phyloP scores from a whole-genome alignment of 1,284 basidiomycete species.

The Erythrobasidium hasegawianum region DNA sequence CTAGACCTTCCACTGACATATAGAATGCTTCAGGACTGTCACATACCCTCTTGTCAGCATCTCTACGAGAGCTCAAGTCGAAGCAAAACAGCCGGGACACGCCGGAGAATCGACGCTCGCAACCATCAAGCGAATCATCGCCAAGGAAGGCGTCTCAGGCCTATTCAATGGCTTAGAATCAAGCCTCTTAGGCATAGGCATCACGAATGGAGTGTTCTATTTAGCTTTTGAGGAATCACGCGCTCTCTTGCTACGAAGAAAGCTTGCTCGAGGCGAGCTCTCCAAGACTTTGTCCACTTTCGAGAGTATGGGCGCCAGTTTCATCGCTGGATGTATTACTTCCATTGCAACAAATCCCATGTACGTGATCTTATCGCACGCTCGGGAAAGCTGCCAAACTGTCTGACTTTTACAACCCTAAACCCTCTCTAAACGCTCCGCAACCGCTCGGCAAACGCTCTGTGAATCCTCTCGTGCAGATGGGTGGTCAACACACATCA shows the following conservation, averaged over 20 bases:
- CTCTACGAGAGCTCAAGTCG: slow-evolving; percentile 54
- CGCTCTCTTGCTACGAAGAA: slow-evolving; percentile 35
- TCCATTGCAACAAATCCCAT: slow-evolving; percentile 90
- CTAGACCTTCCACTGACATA: background rate
- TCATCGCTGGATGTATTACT: slow-evolving; percentile 68
- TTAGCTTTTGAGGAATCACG: slow-evolving; percentile 41
- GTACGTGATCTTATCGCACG: slow-evolving; percentile 57
- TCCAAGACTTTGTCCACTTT: slow-evolving; percentile 61
- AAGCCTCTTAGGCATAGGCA: slow-evolving; percentile 81
- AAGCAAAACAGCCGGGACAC: slow-evolving; percentile 61
- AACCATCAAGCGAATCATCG: slow-evolving; percentile 67
- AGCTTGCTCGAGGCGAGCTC: slow-evolving; percentile 32
- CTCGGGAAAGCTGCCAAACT: too few relatives aligned
- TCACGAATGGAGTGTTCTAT: slow-evolving; percentile 71
- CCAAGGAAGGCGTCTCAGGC: slow-evolving; percentile 76
- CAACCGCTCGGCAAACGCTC: too few relatives aligned
- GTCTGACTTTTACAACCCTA: too few relatives aligned
- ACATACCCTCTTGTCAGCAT: slow-evolving; percentile 26
- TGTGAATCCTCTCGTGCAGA: too few relatives aligned
- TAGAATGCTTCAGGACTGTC: background rate
- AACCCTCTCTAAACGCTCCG: too few relatives aligned
- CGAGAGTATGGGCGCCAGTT: slow-evolving; percentile 75
- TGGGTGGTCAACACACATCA: slow-evolving; percentile 68
- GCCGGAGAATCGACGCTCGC: slow-evolving; percentile 41
- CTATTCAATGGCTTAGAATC: slow-evolving; percentile 85